Percentiles rank a stretch among this genome's conserved stretches.
Conservation (phyloP, 306 rosid genomes). For the Prunus mira region DNA sequence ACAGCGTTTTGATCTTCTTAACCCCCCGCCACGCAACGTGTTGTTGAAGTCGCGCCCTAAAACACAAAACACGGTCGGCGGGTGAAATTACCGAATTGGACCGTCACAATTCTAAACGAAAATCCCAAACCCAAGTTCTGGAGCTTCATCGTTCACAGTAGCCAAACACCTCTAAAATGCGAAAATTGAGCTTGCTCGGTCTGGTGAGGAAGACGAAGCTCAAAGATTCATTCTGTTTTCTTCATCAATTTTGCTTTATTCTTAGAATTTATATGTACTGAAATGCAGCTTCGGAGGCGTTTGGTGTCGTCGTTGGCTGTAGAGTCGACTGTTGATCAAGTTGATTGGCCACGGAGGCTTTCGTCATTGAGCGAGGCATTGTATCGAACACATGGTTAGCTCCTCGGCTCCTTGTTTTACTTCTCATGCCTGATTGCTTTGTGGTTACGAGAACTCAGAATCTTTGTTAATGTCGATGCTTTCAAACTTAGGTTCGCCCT, state of each 20-base stretch:
- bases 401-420: neutral
- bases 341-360: slow-evolving; percentile 22
- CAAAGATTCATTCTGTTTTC: neutral
- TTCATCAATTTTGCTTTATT: neutral
- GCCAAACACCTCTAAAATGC: slow-evolving; percentile 34
- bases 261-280: neutral
- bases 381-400: slow-evolving; percentile 44
- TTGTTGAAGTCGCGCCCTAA: neutral
- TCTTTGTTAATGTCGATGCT: neutral
- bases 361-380: slow-evolving; percentile 30
- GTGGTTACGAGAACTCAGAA: neutral
- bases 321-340: slow-evolving; percentile 29
- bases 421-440: neutral
- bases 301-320: slow-evolving; percentile 42
- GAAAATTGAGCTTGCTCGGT: slow-evolving; percentile 51
- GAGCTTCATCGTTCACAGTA: neutral
- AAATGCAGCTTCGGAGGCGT: slow-evolving; percentile 60
- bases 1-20: slow-evolving; percentile 4
- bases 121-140: neutral
- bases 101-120: neutral
- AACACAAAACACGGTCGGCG: neutral
- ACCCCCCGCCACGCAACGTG: neutral
- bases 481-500: slow-evolving; percentile 41
- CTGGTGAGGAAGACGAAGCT: slow-evolving; percentile 41
- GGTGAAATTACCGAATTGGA: neutral